phyloP scores from a whole-genome alignment of 208 protist species.

The Novymonas esmeraldas region DNA sequence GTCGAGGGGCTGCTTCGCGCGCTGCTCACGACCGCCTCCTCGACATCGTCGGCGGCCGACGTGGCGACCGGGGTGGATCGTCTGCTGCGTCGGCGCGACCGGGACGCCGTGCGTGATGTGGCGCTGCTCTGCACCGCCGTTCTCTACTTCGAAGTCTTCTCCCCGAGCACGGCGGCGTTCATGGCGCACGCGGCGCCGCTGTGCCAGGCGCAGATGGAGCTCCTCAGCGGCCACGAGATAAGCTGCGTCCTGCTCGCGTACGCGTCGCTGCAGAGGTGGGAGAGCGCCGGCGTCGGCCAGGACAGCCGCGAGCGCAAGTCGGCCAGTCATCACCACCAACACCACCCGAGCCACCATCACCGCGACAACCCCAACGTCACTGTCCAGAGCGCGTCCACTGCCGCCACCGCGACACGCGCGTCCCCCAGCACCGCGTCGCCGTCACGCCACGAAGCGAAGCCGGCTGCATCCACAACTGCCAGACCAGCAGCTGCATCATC shows the following conservation, averaged over 20 bases:
- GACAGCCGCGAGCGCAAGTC: background rate
- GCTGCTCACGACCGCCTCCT: constrained; percentile 10
- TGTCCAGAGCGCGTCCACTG: constrained; percentile 16
- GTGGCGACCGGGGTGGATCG: background rate
- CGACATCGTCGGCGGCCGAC: background rate
- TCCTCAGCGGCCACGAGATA: constrained; percentile 61
- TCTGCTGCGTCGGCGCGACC: constrained; percentile 5
- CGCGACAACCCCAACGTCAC: background rate
- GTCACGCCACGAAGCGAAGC: too few relatives aligned
- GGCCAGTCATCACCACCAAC: constrained; percentile 3
- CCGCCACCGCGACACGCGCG: background rate
- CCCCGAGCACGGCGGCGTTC: constrained; percentile 40
- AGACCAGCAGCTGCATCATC: constrained; percentile 1
- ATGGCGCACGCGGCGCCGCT: constrained; percentile 52
- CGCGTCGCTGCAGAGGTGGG: constrained; percentile 51
- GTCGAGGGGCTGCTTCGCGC: constrained; percentile 18
- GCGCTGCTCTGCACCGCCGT: constrained; percentile 63
- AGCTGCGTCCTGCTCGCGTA: constrained; percentile 67
- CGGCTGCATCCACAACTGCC: background rate
- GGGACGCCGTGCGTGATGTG: constrained; percentile 42
- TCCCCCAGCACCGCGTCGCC: background rate
- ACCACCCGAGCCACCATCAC: background rate
- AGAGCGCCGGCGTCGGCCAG: background rate
- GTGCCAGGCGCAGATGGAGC: constrained; percentile 38
- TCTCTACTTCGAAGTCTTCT: constrained; percentile 69